phyloP scores from a whole-genome alignment of 2,329 filamentous ascomycete genomes.

The Aureobasidium sp. region DNA sequence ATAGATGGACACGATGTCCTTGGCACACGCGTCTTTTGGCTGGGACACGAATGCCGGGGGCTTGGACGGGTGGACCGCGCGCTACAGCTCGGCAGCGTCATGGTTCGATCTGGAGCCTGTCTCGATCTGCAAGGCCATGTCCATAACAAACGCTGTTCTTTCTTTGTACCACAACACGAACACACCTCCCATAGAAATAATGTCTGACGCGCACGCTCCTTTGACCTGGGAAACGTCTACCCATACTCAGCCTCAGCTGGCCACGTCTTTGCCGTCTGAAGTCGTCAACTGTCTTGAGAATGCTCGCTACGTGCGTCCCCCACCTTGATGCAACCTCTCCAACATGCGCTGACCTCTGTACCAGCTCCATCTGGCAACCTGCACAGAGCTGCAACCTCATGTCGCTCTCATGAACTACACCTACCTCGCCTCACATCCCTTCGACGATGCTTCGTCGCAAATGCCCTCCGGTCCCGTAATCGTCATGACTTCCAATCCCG shows the following conservation, averaged over 20 bases:
- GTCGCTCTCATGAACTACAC: slow-evolving; percentile 99
- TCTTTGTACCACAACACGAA: background rate
- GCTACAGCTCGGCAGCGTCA: slow-evolving; percentile 6
- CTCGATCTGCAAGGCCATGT: background rate
- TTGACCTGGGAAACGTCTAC: slow-evolving; percentile 45
- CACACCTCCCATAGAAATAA: slow-evolving; percentile 6
- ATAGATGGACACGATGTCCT: background rate
- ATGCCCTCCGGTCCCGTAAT: slow-evolving; percentile 48
- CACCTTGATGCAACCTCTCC: background rate
- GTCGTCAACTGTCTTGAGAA: slow-evolving; percentile 89
- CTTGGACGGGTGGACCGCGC: background rate
- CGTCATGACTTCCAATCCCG: slow-evolving; percentile 81
- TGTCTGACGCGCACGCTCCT: slow-evolving; percentile 21
- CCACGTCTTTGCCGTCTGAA: slow-evolving; percentile 66
- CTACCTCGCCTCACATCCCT: slow-evolving; percentile 55
- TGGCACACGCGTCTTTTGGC: background rate
- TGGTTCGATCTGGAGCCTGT: background rate
- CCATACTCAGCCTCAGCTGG: slow-evolving; percentile 61
- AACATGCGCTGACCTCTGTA: slow-evolving; percentile 8
- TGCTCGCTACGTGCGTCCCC: slow-evolving; percentile 70
- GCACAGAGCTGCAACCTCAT: slow-evolving; percentile 71
- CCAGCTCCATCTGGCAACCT: slow-evolving; percentile 92
- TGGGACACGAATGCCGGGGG: background rate
- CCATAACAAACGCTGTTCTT: background rate
- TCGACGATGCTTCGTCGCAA: slow-evolving; percentile 55